phyloP scores from a whole-genome alignment of 768 basidiomycete species.

The Leccinum aurantiacum region DNA sequence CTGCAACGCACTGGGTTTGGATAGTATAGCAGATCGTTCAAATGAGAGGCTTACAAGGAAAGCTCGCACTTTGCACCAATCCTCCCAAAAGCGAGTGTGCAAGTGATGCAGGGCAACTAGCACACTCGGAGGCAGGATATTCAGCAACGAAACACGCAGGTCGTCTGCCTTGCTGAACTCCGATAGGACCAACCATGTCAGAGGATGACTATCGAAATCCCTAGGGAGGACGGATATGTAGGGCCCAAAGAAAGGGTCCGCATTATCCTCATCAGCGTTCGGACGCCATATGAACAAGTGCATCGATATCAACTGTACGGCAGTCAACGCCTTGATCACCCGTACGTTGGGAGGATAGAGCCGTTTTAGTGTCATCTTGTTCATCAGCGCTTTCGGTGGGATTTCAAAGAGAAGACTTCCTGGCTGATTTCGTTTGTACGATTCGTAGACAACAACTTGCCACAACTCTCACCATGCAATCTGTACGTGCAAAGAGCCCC shows the following conservation, averaged over 20 bases:
- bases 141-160: constrained; percentile 36
- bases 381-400: constrained; percentile 71
- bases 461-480: constrained; percentile 40
- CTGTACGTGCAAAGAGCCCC: constrained; percentile 60
- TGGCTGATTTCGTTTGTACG: constrained; percentile 37
- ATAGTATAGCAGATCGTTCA: neutral
- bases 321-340: constrained; percentile 41
- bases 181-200: constrained; percentile 63
- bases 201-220: constrained; percentile 75
- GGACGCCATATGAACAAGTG: constrained; percentile 76
- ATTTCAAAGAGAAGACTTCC: constrained; percentile 63
- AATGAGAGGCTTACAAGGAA: constrained; percentile 50
- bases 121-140: constrained; percentile 50
- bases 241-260: constrained; percentile 62
- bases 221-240: constrained; percentile 79
- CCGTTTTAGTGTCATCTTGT: constrained; percentile 61
- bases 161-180: constrained; percentile 13
- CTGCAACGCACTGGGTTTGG: constrained; percentile 2
- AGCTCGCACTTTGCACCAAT: constrained; percentile 53
- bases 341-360: constrained; percentile 47
- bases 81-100: constrained; percentile 49
- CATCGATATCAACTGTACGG: constrained; percentile 75
- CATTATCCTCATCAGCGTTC: constrained; percentile 37
- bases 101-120: constrained; percentile 42
- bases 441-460: neutral